Base-by-base conservation (phyloP, 768 basidiomycete genomes). In the Boletus fagicola region DNA sequence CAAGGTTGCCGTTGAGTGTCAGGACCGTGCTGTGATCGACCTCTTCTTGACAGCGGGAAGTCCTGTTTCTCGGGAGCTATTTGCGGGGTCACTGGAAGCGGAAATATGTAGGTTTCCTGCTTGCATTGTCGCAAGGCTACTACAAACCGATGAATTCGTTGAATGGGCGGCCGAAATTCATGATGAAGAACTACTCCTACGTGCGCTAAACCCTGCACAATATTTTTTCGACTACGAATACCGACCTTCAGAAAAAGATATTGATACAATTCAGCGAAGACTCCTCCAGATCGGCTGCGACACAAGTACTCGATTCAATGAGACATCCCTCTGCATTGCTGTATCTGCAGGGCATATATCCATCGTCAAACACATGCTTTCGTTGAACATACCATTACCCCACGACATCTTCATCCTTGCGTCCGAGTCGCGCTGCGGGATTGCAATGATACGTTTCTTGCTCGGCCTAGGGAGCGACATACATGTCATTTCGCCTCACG, bases 341-440 rank as follows among this genome's bases (percentile, higher is more conserved):
- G 63, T 50, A 4, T n/a, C 22, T 10, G 33, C 36, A 0, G 63
- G 61, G 9, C 62, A 52, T 3, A 2, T 60, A 3, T 49, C 42
- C 12, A 38, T 12, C 1, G 55, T 59, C 0, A 20, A 54, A 18
- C 20, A 40, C 5, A 51, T 62, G 35, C 51, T 63, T 10, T 56
- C 51, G 0, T 26, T 15, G 1, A 26, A 36, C 7, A 20, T 44
- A 1, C 13, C 11, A 4, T 24, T 62, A 0, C 62, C 62, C 2
- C n/a, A 15, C 3, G 54, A 51, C 43, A 62, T 62, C n/a, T n/a
- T n/a, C n/a, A n/a, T n/a, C n/a, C n/a, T n/a, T n/a, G n/a, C n/a
- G n/a, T n/a, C n/a, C n/a, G n/a, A n/a, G n/a, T n/a, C n/a, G n/a
- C n/a, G n/a, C n/a, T n/a, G n/a, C n/a, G n/a, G n/a, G n/a, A n/a